Conservation (phyloP, 805 yeast species). For the Saturnispora zaruensis region DNA sequence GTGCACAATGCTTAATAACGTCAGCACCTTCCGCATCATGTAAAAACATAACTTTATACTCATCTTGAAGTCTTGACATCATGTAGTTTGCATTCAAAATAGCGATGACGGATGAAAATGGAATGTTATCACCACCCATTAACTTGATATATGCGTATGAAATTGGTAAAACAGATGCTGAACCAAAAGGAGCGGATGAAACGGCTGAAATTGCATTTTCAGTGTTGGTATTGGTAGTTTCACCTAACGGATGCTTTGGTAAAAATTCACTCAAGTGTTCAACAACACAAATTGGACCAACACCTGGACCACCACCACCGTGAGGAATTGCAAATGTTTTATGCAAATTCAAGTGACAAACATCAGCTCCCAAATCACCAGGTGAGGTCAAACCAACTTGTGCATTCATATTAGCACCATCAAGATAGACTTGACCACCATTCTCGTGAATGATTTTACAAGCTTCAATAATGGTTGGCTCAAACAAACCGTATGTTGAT, state of each 20-base stretch:
- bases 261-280: slow-evolving; percentile 70
- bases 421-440: slow-evolving; percentile 96
- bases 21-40: slow-evolving; percentile 29
- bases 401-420: slow-evolving; percentile 99
- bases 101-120: slow-evolving; percentile 82
- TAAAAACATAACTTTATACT: slow-evolving; percentile 71
- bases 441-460: slow-evolving; percentile 73
- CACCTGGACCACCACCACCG: slow-evolving; percentile 99
- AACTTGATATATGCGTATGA: slow-evolving; percentile 92
- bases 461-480: slow-evolving; percentile 80
- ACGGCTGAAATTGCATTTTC: slow-evolving; percentile 62
- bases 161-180: slow-evolving; percentile 87
- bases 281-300: slow-evolving; percentile 94
- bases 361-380: slow-evolving; percentile 97
- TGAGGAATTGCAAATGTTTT: slow-evolving; percentile 97
- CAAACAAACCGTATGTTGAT: slow-evolving; percentile 93
- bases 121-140: slow-evolving; percentile 81
- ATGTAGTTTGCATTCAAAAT: slow-evolving; percentile 94
- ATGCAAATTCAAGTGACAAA: slow-evolving; percentile 93
- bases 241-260: slow-evolving; percentile 66
- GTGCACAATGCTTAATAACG: slow-evolving; percentile 74
- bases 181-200: slow-evolving; percentile 91
- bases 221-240: slow-evolving; percentile 36
- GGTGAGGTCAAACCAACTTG: slow-evolving; percentile 97
- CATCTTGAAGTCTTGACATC: slow-evolving; percentile 65